These are phyloP conservation scores for Agaricus blazei DNA, from an alignment of 768 basidiomycete genomes.

Conservation along the genomic window DNA sequence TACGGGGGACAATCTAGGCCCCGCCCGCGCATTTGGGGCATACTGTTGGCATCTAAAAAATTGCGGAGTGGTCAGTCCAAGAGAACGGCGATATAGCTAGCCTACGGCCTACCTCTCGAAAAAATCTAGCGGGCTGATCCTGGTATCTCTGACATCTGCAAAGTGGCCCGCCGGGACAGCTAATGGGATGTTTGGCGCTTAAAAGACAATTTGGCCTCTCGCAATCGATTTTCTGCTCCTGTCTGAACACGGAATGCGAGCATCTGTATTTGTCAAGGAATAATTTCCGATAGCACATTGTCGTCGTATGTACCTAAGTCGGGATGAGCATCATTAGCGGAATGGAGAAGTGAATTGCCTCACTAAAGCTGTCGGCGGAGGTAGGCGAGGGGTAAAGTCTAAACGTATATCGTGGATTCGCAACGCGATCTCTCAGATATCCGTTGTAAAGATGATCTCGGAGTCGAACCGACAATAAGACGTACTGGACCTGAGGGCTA, in stretches of 20 bases:
- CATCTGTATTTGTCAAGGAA: slow-evolving; percentile 48
- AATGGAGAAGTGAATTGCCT: slow-evolving; percentile 17
- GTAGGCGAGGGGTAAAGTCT: slow-evolving; percentile 32
- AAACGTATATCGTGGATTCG: slow-evolving; percentile 11
- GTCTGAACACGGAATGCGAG: slow-evolving; percentile 45
- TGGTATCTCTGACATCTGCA: slow-evolving; percentile 56
- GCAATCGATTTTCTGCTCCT: slow-evolving; percentile 51
- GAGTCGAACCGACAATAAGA: neutral
- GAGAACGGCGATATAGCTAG: neutral
- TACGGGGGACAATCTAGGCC: neutral
- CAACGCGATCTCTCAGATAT: slow-evolving; percentile 8
- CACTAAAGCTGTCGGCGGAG: slow-evolving; percentile 47
- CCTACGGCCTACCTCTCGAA: slow-evolving; percentile 36
- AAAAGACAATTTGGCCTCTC: slow-evolving; percentile 32
- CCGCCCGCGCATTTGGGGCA: neutral
- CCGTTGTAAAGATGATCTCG: slow-evolving; percentile 4
- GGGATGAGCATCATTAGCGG: slow-evolving; percentile 15
- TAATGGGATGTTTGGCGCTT: slow-evolving; percentile 44
- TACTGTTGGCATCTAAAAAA: neutral
- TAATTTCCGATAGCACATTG: slow-evolving; percentile 66
- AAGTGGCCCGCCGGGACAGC: slow-evolving; percentile 29
- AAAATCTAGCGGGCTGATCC: slow-evolving; percentile 50
- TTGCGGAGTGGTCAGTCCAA: neutral
- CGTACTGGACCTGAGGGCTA: neutral
- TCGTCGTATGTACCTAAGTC: slow-evolving; percentile 17